phyloP scores from a whole-genome alignment of 2,329 filamentous ascomycete genomes.

The Mycosphaerelloides madeirae region DNA sequence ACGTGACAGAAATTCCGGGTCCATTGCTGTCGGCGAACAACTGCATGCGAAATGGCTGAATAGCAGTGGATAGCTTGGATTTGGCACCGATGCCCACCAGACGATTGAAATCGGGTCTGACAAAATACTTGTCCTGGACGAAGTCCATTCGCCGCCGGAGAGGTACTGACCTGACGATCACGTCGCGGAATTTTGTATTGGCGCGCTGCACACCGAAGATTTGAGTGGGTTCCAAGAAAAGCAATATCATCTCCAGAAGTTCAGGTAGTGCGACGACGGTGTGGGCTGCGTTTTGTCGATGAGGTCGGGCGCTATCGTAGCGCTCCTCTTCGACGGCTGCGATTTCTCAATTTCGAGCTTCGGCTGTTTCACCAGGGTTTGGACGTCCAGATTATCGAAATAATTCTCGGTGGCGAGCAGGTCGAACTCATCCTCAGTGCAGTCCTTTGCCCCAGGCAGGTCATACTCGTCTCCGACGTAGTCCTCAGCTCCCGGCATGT shows the following conservation, averaged over 20 bases:
- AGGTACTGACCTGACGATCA: neutral
- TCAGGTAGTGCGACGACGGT: neutral
- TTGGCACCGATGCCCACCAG: neutral
- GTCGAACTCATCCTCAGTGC: no score
- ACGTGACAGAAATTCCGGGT: neutral
- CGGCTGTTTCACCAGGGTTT: no score
- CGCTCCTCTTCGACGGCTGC: no score
- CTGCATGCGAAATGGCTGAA: neutral
- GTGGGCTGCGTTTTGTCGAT: no score
- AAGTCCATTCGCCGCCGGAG: neutral
- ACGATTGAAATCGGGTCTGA: neutral
- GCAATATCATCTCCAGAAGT: neutral
- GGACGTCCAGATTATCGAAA: no score
- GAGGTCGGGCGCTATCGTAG: no score
- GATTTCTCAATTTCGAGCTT: no score
- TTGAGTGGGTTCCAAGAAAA: neutral
- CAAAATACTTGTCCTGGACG: slow-evolving; percentile 1
- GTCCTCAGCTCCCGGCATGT: no score
- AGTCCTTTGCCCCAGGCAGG: no score
- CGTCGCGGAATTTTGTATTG: neutral
- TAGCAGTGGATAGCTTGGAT: neutral
- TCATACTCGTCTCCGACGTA: no score
- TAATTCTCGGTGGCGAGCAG: no score
- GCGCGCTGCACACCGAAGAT: neutral
- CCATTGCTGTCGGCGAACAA: neutral